Conservation (phyloP, 2,329 filamentous ascomycete genomes). For the Elsinoe perseae region DNA sequence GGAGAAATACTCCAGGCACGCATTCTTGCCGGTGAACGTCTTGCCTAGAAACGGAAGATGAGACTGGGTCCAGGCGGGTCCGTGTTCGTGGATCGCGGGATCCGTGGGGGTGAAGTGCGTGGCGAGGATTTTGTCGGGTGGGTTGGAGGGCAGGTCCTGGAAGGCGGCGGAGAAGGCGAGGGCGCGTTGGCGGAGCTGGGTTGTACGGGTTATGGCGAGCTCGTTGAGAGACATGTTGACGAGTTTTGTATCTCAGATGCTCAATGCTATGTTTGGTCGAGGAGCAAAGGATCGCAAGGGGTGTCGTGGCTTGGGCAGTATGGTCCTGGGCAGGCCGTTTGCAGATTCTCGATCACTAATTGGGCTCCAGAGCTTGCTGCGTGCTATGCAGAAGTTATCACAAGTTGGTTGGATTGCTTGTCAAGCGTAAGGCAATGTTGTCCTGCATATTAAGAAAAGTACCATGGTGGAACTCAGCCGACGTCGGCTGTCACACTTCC, state of each 20-base stretch:
- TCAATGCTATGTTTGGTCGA: no score
- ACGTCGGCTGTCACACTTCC: background rate
- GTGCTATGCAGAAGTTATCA: no score
- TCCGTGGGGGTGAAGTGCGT: constrained; percentile 10
- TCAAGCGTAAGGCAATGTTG: no score
- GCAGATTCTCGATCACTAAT: no score
- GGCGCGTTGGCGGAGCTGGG: constrained; percentile 1
- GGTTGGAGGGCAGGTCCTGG: background rate
- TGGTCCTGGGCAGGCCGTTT: no score
- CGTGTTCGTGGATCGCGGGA: constrained; percentile 37
- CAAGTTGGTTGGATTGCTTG: no score
- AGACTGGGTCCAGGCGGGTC: constrained; percentile 31
- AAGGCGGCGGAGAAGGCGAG: background rate
- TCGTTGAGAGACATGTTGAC: constrained; percentile 9
- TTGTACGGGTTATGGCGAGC: background rate
- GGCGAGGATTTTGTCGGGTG: background rate
- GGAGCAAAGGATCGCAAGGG: no score
- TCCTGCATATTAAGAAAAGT: background rate
- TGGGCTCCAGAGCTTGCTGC: no score
- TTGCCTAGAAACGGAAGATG: constrained; percentile 35
- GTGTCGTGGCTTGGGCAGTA: no score
- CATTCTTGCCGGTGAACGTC: constrained; percentile 29
- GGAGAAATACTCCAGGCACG: constrained; percentile 35
- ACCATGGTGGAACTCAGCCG: background rate
- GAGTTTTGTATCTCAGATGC: background rate